Base-by-base conservation (phyloP, 2,329 filamentous ascomycete species). In the Hirsutella minnesotensis region DNA sequence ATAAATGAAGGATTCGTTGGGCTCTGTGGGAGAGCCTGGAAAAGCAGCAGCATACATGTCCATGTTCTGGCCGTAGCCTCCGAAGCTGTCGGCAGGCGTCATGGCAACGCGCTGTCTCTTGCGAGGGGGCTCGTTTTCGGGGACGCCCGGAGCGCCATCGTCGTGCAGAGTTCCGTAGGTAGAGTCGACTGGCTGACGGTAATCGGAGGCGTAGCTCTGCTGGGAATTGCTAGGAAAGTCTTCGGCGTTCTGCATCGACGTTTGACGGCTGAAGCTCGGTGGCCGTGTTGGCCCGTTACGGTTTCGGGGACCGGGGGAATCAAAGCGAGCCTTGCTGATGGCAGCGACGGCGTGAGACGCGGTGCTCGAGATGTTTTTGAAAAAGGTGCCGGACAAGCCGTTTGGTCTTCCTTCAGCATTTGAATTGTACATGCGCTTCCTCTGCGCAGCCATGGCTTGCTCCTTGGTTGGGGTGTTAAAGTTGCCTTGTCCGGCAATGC, bases 401-500 rank as follows among this genome's bases (percentile, higher is more conserved):
- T 77, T 79, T 12, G 72, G 66, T 40, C 87, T 75, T 39, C 73
- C 78, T 45, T 94, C 86, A 39, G 77, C 73, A 29, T 52, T 57
- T 9, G 64, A 59, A 51, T 83, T 94, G 65, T 95, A 96, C 64
- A 95, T 79, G 50, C 90, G 79, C 62, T 98, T 96, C 51, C 92
- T 72, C 64, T 88, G 83, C 5, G 90, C 90, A 10, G 92, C 92
- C 89, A 96, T 95, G 46, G 92, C 92, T 63, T 96, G 92, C 63
- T 96, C 92, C 64, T 98, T 98, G 31, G 92, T 98, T 0, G 92
- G 92, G 0, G 92, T 96, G 55, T 96, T 90, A 53, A 95, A 75
- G 51, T 81, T 78, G 38, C 83, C 85, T 38, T 80, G 77, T 44
- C 83, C 81, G 5, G 83, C 77, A 40, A 79, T 64, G 40, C 79